Conservation (phyloP, 768 basidiomycete species). For the Hericium coralloides region DNA sequence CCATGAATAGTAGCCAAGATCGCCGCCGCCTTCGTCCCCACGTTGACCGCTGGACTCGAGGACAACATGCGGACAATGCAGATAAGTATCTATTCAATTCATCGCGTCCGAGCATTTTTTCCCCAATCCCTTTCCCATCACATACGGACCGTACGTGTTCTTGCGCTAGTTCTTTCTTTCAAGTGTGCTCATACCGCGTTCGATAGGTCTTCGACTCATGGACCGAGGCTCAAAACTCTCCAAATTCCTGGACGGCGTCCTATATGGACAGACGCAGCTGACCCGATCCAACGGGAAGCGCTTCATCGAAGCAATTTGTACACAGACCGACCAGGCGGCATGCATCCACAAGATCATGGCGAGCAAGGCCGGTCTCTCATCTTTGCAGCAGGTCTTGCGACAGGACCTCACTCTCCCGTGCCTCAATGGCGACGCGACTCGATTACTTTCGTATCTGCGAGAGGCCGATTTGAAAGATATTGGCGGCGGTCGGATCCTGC, state of each 20-base stretch:
- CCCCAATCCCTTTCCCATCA: too few relatives aligned
- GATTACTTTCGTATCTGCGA: constrained; percentile 31
- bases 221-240: constrained; percentile 20
- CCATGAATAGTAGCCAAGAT: too few relatives aligned
- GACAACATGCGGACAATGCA: too few relatives aligned
- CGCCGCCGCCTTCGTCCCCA: too few relatives aligned
- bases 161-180: background rate
- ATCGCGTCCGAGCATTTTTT: too few relatives aligned
- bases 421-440: constrained; percentile 32
- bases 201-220: background rate
- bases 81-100: too few relatives aligned
- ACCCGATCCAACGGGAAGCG: constrained; percentile 18
- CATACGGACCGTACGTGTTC: too few relatives aligned
- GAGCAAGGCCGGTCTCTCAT: constrained; percentile 26
- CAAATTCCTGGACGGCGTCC: constrained; percentile 26
- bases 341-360: constrained; percentile 31
- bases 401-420: constrained; percentile 28
- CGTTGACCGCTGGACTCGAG: too few relatives aligned
- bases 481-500: constrained; percentile 33
- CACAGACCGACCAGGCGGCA: constrained; percentile 27
- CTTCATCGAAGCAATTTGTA: constrained; percentile 40
- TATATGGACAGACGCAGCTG: constrained; percentile 22
- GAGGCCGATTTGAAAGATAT: constrained; percentile 27
- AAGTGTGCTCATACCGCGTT: background rate
- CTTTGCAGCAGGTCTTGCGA: constrained; percentile 34